Base-by-base conservation (phyloP, 176 grass and related monocot genomes). In the Carex littledalei region DNA sequence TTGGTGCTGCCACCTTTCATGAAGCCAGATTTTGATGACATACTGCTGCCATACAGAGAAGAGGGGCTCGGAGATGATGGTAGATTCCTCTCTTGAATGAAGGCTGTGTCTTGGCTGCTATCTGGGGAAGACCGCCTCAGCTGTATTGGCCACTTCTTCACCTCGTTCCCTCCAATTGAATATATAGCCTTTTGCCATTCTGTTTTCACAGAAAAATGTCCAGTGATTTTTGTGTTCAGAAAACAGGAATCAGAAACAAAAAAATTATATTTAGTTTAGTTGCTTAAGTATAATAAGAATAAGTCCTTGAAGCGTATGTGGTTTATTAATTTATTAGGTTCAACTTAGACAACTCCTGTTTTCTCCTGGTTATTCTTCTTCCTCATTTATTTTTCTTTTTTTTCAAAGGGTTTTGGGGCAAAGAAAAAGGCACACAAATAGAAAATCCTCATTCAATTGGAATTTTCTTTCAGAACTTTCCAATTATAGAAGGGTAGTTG, bases 151-250 rank as follows among this genome's bases (percentile, higher is more conserved):
- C 96, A 95, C 84, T 99, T 99, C 67, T 92, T 94, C 18, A 99
- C 91, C 86, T 95, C 93, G 83, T 95, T 99, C 22, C 91, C 96
- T 26, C 96, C 96, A 76, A 92, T 92, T 67, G 91, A 89, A 64
- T 92, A 92, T 76, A 99, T 94, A 86, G 93, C 96, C 18, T 91
- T 99, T 84, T 99, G 93, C 93, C 93, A 99, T 81, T 99, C 93
- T 98, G 88, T 85, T 80, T 69, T 58, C 14, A 89, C 57, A 77
- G 79, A 13, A 86, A 86, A 56, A 85, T 64, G 71, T 63, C 60
- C 86, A 62, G 84, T 47, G 76, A 59, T 45, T 55, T 76, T 18
- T 22, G 16, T 64, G 18, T 79, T 67, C 11, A 69, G 37, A 78
- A 82, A 79, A 60, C 31, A 76, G 31, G 12, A 83, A 20, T 72